Evolutionary conservation across 768 basidiomycete species (phyloP).

Genomic region (Lyophyllum semitale): DNA sequence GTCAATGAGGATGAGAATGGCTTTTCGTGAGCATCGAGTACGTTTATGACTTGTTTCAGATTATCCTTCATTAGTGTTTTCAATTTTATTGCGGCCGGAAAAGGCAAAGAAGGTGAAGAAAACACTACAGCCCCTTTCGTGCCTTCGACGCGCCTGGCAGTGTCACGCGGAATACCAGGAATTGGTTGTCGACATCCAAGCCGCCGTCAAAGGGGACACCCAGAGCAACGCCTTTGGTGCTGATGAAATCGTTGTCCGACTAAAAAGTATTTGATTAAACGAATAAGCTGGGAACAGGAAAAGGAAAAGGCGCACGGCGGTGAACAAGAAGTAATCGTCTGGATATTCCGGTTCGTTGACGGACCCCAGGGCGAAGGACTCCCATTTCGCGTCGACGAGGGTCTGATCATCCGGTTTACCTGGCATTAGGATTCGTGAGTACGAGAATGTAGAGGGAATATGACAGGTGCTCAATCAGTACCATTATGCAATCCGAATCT

Average conservation of each 20-base stretch:
- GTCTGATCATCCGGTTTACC: constrained; percentile 50
- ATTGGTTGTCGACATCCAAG: constrained; percentile 57
- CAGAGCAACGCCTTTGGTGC: constrained; percentile 46
- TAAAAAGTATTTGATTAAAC: constrained; percentile 18
- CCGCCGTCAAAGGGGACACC: constrained; percentile 53
- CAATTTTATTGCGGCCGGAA: no score
- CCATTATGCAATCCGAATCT: constrained; percentile 69
- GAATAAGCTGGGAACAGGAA: background rate
- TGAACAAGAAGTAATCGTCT: constrained; percentile 19
- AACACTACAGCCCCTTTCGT: background rate
- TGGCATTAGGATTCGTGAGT: constrained; percentile 19
- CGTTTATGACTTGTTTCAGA: background rate
- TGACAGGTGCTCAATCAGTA: background rate
- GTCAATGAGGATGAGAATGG: background rate
- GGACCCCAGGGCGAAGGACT: constrained; percentile 51
- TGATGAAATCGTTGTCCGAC: constrained; percentile 67
- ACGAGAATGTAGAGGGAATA: background rate
- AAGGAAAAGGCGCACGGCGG: constrained; percentile 9
- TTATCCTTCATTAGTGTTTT: background rate
- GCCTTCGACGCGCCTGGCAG: constrained; percentile 37
- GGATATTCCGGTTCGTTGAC: constrained; percentile 12
- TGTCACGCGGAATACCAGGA: constrained; percentile 59
- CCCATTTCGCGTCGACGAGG: constrained; percentile 70
- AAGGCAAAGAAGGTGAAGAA: background rate
- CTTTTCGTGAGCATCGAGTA: background rate